phyloP scores from a whole-genome alignment of 352 stramenopile species.

The Elongisporangium prolatum region DNA sequence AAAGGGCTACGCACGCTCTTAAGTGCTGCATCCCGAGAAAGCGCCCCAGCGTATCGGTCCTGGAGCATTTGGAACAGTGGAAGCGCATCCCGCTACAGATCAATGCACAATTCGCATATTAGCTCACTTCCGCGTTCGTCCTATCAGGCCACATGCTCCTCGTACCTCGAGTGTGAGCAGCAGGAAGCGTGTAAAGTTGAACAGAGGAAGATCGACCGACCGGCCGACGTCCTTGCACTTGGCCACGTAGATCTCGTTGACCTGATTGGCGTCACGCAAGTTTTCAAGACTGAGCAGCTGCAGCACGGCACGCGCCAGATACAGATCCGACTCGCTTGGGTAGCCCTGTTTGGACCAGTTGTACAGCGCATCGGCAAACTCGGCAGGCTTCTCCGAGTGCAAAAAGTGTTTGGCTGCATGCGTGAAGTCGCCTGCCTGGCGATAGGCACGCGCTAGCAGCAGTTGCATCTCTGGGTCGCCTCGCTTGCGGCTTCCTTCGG shows the following conservation, averaged over 20 bases:
- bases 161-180: slow-evolving; percentile 79
- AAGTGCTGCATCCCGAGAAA: slow-evolving; percentile 70
- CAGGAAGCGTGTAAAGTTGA: slow-evolving; percentile 82
- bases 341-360: slow-evolving; percentile 75
- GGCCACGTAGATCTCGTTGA: slow-evolving; percentile 63
- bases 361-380: slow-evolving; percentile 69
- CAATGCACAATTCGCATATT: slow-evolving; percentile 2
- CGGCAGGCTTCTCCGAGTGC: slow-evolving; percentile 61
- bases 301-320: slow-evolving; percentile 65
- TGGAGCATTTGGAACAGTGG: slow-evolving; percentile 86
- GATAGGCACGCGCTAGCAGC: slow-evolving; percentile 54
- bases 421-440: slow-evolving; percentile 43
- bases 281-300: slow-evolving; percentile 85
- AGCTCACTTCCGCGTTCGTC: neutral
- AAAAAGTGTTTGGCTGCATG: slow-evolving; percentile 77
- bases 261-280: slow-evolving; percentile 78
- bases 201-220: slow-evolving; percentile 63
- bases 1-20: slow-evolving; percentile 56
- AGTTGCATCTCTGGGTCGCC: slow-evolving; percentile 76
- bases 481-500: slow-evolving; percentile 63
- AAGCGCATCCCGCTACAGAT: slow-evolving; percentile 63
- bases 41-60: slow-evolving; percentile 68
- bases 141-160: neutral
- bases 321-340: slow-evolving; percentile 77
- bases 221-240: slow-evolving; percentile 35